Conservation (phyloP, 257 asterid species). For the Perilla frutescens region DNA sequence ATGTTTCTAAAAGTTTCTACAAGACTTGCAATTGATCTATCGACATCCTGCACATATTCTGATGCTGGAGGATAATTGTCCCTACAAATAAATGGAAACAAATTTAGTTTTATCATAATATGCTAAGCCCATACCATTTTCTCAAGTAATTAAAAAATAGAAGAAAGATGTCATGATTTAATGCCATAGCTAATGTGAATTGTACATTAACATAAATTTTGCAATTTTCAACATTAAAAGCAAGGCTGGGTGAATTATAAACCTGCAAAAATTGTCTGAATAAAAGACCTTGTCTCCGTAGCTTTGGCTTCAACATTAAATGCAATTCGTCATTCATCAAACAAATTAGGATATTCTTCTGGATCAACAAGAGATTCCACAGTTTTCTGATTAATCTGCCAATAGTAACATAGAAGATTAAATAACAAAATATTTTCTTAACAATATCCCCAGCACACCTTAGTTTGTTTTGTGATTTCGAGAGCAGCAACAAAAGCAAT, state of each 20-base stretch:
- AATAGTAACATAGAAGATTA: conserved; percentile 24
- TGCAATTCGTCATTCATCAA: conserved; percentile 98
- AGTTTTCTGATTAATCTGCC: conserved; percentile 94
- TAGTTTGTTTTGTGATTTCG: conserved; percentile 21
- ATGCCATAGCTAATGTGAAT: conserved; percentile 1
- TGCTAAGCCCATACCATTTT: not conserved
- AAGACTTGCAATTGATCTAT: conserved; percentile 84
- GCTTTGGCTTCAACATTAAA: conserved; percentile 82
- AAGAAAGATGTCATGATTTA: conserved; percentile 19
- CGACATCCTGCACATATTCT: conserved; percentile 69
- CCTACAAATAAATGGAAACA: conserved; percentile 53
- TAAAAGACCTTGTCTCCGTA: conserved; percentile 63
- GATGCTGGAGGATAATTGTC: conserved; percentile 72
- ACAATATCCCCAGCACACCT: conserved; percentile 10
- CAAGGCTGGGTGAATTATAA: conserved; percentile 14
- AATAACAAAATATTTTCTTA: conserved; percentile 20
- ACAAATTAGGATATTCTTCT: conserved; percentile 91
- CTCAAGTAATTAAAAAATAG: conserved; percentile 28
- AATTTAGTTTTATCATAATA: conserved; percentile 27
- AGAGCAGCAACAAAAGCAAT: too few species aligned
- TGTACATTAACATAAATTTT: conserved; percentile 8
- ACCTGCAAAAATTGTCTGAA: conserved; percentile 5
- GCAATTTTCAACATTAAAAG: conserved; percentile 27
- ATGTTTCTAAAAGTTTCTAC: conserved; percentile 79
- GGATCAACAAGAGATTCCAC: conserved; percentile 99